Base-by-base conservation (phyloP, 1,139 yeast genomes). In the Protomyces inouyei region DNA sequence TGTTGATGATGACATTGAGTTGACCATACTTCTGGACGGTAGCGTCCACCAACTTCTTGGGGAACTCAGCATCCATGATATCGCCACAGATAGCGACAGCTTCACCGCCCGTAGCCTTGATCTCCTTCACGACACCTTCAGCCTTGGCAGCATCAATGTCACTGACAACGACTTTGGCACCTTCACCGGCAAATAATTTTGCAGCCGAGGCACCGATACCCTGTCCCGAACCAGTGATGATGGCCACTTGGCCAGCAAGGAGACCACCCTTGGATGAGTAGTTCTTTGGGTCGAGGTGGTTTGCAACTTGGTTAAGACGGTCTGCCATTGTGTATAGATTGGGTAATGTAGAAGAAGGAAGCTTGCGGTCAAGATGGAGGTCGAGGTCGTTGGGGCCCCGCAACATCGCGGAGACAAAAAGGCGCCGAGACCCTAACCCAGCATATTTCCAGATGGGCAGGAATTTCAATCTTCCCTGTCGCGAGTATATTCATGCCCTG, bases 201-300 rank as follows among this genome's bases (percentile, higher is more conserved):
- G 98, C 96, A 76, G 93, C 95, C 68, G 92, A 89, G 74, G 86
- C 85, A 70, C 98, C 98, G 71, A 93, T 82, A 67, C 98, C 98
- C 66, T 89, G 87, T 71, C 97, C 98, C 60, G 97, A 93, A 71
- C 98, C 98, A 52, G 98, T 93, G 66, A 93, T 85, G 69, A 93
- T 83, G 61, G 90, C 97, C 67, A 92, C 97, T 77, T 87, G 89
- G 71, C 80, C 92, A 74, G 85, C 85, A 75, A 92, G 79, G 12
- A 60, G 51, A 10, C 64, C 64, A 14, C 36, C 40, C 12, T 38
- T 21, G 14, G 54, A 9, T 12, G 59, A 36, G 18, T 57, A 51
- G 16, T 57, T 14, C 28, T 54, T 28, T 4, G 64, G 64, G 28
- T 36, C 64, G 18, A 60, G 40, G 55, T 60, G 64, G 51, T 54